These are phyloP conservation scores for Fomitopsis pinicola DNA, from an alignment of 1,284 basidiomycete genomes.

Conservation along the genomic window DNA sequence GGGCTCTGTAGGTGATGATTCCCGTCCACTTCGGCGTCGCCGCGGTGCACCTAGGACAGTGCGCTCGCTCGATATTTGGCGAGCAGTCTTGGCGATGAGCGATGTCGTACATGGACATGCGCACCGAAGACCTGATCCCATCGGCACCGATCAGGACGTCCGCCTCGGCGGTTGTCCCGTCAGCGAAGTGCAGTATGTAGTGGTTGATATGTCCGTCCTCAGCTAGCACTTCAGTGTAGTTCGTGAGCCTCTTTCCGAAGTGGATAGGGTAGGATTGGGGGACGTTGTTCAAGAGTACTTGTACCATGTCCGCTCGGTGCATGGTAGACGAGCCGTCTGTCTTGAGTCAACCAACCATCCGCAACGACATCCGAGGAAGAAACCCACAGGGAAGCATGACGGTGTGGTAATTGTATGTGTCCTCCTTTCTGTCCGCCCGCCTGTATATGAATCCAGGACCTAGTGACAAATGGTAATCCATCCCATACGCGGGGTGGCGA, in stretches of 20 bases:
- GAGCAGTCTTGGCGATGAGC: constrained; percentile 11
- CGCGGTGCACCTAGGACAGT: constrained; percentile 14
- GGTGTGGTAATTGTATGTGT: constrained; percentile 3
- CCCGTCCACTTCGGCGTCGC: constrained; percentile 40
- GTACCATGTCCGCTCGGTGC: constrained; percentile 16
- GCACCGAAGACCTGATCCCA: constrained; percentile 37
- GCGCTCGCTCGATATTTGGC: background rate
- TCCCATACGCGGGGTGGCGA: background rate
- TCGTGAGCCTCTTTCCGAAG: constrained; percentile 26
- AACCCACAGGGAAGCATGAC: constrained; percentile 8
- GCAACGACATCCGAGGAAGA: background rate
- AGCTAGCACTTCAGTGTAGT: constrained; percentile 14
- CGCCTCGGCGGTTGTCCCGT: constrained; percentile 31
- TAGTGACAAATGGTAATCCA: background rate
- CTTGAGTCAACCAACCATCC: background rate
- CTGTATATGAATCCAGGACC: constrained; percentile 7
- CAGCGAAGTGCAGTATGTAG: constrained; percentile 28
- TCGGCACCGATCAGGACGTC: constrained; percentile 43
- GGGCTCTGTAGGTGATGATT: constrained; percentile 36
- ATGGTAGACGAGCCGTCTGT: constrained; percentile 16
- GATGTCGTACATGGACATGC: constrained; percentile 30
- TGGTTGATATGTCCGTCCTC: background rate
- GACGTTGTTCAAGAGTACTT: constrained; percentile 16
- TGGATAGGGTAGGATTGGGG: constrained; percentile 28
- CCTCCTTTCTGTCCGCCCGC: background rate